Evolutionary conservation across 345 rosid species (phyloP).

Genomic region (Sisymbrium irio): DNA sequence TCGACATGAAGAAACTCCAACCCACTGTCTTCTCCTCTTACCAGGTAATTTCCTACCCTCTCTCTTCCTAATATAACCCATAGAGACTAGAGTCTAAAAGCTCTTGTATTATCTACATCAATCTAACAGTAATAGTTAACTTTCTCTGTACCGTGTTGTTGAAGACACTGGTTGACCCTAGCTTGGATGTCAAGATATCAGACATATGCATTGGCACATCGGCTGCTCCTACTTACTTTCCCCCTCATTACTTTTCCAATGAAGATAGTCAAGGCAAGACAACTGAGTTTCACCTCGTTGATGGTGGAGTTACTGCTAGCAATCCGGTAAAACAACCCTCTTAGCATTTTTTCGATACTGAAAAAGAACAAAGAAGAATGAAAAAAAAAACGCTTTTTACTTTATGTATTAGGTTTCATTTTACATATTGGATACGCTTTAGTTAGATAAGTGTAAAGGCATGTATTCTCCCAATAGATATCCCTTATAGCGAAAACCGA

Average conservation of each 20-base stretch:
- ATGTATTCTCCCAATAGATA: too few relatives aligned
- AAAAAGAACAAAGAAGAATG: neutral
- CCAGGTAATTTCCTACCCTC: slow-evolving; percentile 39
- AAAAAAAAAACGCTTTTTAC: neutral
- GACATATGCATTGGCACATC: slow-evolving; percentile 73
- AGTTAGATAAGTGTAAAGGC: neutral
- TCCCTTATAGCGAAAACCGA: too few relatives aligned
- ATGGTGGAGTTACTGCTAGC: slow-evolving; percentile 65
- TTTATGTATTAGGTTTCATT: neutral
- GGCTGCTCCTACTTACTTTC: slow-evolving; percentile 72
- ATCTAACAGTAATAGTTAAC: neutral
- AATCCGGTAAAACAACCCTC: slow-evolving; percentile 52
- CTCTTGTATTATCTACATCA: neutral
- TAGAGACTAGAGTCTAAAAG: neutral
- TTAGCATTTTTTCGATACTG: neutral
- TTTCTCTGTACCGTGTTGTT: neutral
- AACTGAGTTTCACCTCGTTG: slow-evolving; percentile 63
- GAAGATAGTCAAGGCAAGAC: slow-evolving; percentile 40
- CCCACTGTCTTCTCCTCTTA: slow-evolving; percentile 67
- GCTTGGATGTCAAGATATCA: slow-evolving; percentile 49
- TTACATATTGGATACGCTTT: neutral
- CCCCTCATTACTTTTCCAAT: slow-evolving; percentile 52
- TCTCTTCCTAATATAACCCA: neutral
- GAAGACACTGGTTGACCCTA: slow-evolving; percentile 36
- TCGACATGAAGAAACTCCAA: slow-evolving; percentile 65